Base-by-base conservation (phyloP, 805 yeast species). In the Saccharomycopsis sp. region DNA sequence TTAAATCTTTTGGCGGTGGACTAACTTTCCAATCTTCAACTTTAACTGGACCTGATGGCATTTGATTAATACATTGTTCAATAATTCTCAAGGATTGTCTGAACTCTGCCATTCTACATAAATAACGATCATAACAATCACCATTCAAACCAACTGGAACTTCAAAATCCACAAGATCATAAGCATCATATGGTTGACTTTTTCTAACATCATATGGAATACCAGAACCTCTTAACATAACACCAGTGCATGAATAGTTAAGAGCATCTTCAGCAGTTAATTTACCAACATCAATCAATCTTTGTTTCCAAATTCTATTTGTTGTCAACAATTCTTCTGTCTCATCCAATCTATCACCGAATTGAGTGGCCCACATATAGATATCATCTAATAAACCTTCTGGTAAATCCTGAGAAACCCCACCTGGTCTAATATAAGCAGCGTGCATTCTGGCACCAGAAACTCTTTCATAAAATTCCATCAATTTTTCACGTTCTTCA, bases 301-400 rank as follows among this genome's bases (percentile, higher is more conserved):
- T 78, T 58, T 79, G 81, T 64, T 79, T 80, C 95, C 95, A 85
- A 61, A 85, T 85, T 65, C 95, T 79, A 64, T 85, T 85, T 57
- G 83, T 94, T 36, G 95, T 83, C 49, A 80, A 70, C 64, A 85
- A 71, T 63, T 85, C 95, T 66, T 85, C 95, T 48, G 82, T 78
- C 63, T 85, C 95, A 60, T 85, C 95, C 51, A 85, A 64, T 66
- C 95, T 76, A 66, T 85, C 95, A 58, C 94, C 95, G 52, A 85
- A 85, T 67, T 85, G 95, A 19, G 95, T 85, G 42, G 94, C 94
- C 95, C 95, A 85, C 89, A 84, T 84, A 63, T 82, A 85, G 50
- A 85, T 85, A 59, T 85, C 95, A 61, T 85, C 95, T 53, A 85
- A 71, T 55, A 85, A 60, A 39, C 95, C 95, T 31, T 74, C 79